Base-by-base conservation (phyloP, 495 filamentous ascomycete species). In the Xylaria venustula region DNA sequence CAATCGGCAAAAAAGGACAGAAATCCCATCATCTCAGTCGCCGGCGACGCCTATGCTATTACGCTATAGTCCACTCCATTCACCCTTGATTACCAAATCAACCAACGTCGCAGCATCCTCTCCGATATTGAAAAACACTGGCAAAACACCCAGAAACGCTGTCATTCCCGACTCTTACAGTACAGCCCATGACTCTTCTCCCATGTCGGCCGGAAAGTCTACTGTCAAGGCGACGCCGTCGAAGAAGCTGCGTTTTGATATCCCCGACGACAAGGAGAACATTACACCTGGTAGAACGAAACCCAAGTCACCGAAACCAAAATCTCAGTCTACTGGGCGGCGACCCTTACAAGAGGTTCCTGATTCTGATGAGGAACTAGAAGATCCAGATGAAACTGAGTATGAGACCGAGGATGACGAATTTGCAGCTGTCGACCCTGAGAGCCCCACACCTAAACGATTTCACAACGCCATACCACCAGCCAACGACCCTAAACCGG, bases 111-210 rank as follows among this genome's bases (percentile, higher is more conserved):
- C 62, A 32, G 72, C 65, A 0, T 64, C 66, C 3, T 52, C 62
- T 47, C 63, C 70, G 3, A 71, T 68, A 2, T 17, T 68, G 2
- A 75, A 73, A 41, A 62, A 60, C 2, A 28, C 62, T 7, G 50
- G 58, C 11, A 73, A 72, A 30, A 62, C 56, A 7, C 72, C 76
- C 12, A 62, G 63, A 17, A 67, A 68, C 9, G 30, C 71, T 32
- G 64, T 73, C 17, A 75, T 79, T 37, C 71, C 75, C 32, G 73
- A 80, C 53, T 73, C 75, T 9, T 79, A 71, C 45, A 74, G 72
- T 57, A 64, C 67, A n/a, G 60, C 67, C 0, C 67, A 70, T 58
- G 68, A 68, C 11, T 63, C 67, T 2, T 61, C 68, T 48, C 34
- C 55, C 12, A 36, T 48, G 1, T 44, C 60, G 17, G 19, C 25